phyloP scores from a whole-genome alignment of 768 basidiomycete species.

The Collybiopsis luxurians region DNA sequence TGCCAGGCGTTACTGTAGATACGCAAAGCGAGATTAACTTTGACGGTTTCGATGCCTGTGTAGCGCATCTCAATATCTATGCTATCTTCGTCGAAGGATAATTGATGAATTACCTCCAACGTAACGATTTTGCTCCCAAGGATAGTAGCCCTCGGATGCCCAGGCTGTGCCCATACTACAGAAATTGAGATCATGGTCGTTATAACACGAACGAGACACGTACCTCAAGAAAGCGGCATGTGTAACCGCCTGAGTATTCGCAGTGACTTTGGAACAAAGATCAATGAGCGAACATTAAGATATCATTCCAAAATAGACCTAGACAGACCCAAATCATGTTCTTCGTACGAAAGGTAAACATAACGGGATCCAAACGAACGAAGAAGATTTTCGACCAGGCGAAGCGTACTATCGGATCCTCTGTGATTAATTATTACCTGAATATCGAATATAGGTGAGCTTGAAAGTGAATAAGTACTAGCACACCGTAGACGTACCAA shows the following conservation, averaged over 20 bases:
- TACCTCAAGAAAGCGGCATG: constrained; percentile 97
- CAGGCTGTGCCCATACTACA: constrained; percentile 98
- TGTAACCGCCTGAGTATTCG: constrained; percentile 97
- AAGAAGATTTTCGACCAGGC: constrained; percentile 80
- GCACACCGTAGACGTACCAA: too few relatives aligned
- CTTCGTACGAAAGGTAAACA: constrained; percentile 93
- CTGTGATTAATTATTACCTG: constrained; percentile 91
- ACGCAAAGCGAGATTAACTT: constrained; percentile 94
- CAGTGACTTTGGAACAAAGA: constrained; percentile 64
- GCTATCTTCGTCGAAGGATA: too few relatives aligned
- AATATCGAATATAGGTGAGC: too few relatives aligned
- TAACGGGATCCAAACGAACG: constrained; percentile 77
- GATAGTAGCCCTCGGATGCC: constrained; percentile 73
- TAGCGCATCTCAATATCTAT: too few relatives aligned
- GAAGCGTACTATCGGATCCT: constrained; percentile 65
- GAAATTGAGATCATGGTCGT: too few relatives aligned
- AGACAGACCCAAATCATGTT: constrained; percentile 80
- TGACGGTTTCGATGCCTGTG: constrained; percentile 81
- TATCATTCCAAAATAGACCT: too few relatives aligned
- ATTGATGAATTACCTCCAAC: too few relatives aligned
- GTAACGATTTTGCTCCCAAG: constrained; percentile 95
- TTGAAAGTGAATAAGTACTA: too few relatives aligned
- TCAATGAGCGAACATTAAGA: too few relatives aligned
- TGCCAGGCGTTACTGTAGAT: constrained; percentile 99
- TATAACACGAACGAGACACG: background rate